Evolutionary conservation across 768 basidiomycete genomes (phyloP).

Genomic region (Leccinum boreale): DNA sequence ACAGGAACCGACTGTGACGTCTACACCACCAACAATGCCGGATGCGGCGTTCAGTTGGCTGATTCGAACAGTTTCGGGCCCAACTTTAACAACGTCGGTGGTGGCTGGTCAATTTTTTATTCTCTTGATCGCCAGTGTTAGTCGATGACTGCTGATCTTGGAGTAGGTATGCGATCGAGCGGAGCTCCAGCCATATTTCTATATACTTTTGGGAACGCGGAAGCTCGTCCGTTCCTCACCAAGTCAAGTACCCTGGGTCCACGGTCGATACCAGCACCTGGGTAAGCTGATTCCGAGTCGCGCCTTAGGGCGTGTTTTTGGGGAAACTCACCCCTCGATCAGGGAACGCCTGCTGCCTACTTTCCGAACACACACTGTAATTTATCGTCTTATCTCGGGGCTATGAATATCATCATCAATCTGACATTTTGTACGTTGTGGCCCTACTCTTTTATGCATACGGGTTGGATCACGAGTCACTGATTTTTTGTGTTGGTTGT

Average conservation of each 20-base stretch:
- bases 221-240: conserved; percentile 33
- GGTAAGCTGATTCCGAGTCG: conserved; percentile 12
- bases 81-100: conserved; percentile 34
- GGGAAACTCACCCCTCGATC: not conserved
- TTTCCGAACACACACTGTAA: conserved; percentile 13
- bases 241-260: conserved; percentile 25
- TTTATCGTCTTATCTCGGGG: conserved; percentile 14
- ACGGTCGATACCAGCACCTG: conserved; percentile 23
- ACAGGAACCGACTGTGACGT: conserved; percentile 25
- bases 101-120: conserved; percentile 31
- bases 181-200: conserved; percentile 29
- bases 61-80: conserved; percentile 34
- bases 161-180: conserved; percentile 35
- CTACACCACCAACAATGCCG: conserved; percentile 22
- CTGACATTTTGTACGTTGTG: conserved; percentile 18
- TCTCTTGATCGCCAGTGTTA: not conserved
- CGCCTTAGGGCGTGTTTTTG: too few species aligned
- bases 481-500: not conserved
- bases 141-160: not conserved
- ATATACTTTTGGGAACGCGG: conserved; percentile 42
- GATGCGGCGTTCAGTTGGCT: conserved; percentile 30
- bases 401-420: conserved; percentile 22
- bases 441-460: not conserved
- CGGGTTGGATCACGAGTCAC: not conserved
- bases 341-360: conserved; percentile 17